Evolutionary conservation across 148 eudicot genomes (phyloP), one percentile per base, ranked within the genome.

Genomic region (Nepenthes mirabilis): DNA sequence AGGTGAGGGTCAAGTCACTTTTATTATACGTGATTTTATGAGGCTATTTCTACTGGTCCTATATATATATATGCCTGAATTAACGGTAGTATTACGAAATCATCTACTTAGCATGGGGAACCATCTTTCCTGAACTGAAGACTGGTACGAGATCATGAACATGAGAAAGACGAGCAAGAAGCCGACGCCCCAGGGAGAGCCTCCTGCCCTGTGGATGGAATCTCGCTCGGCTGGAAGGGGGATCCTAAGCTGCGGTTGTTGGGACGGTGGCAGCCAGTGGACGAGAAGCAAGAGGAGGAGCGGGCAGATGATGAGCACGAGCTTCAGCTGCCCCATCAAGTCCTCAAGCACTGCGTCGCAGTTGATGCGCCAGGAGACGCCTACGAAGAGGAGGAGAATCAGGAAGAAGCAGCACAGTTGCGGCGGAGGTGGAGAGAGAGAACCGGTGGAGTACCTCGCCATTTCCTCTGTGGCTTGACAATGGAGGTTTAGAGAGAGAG

Each of bases 131-230:
- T 77, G 73, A 9, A 84, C 49, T 50, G 73, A 73, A 45, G 86
- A 67, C 58, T 76, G 90, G 43, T 81, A 81, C 13, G 86, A 78
- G 51, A 84, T 71, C 90, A 84, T 78, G 47, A 78, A 79, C 34
- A 84, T 67, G 37, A 84, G 75, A 48, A 84, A 72, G 58, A 78
- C 80, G 49, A 84, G 90, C 43, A 79, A 53, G 6, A 84, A 64
- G 1, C 74, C 90, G 13, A 84, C 83, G 0, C 86, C 90, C 90
- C 90, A 84, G 0, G 90, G 90, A 36, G 80, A 74, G 1, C 83
- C 83, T 1, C 83, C 81, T 1, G 80, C 80, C 6, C 73, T 60
- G 2, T 79, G 79, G 13, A 76, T 37, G 8, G 83, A 62, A 57
- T 84, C 83, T 59, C 60, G 65, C 61, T 84, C 83, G 23, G 23